A percentile compares a stretch with the other conserved stretches of the same genome.
Conservation (phyloP, 2,329 filamentous ascomycete species). For the Grosmannia penicillata region DNA sequence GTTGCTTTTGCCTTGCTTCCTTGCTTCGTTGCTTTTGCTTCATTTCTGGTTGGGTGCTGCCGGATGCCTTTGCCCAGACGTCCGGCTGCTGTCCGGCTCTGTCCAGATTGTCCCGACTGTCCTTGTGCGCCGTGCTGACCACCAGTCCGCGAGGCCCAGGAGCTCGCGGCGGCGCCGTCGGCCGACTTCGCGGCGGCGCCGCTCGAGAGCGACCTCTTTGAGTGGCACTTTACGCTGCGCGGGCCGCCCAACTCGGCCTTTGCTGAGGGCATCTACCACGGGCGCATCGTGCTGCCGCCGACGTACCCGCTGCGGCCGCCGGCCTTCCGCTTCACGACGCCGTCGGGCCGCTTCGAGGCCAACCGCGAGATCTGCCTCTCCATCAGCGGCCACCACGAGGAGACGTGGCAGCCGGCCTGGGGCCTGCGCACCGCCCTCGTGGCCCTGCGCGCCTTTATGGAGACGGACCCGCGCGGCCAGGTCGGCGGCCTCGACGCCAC, state of each 20-base stretch:
- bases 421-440: conserved; percentile 79
- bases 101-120: conserved; percentile 5
- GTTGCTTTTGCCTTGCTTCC: background rate
- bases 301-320: conserved; percentile 86
- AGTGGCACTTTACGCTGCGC: conserved; percentile 97
- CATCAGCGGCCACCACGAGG: conserved; percentile 91
- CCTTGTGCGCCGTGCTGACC: conserved; percentile 16
- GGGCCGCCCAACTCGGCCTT: conserved; percentile 75
- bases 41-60: too few relatives aligned
- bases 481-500: conserved; percentile 74
- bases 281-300: conserved; percentile 79
- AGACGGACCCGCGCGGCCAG: conserved; percentile 75
- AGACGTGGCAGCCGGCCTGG: conserved; percentile 98
- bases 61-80: too few relatives aligned
- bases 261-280: conserved; percentile 77
- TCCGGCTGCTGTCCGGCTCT: background rate
- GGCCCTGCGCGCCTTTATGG: conserved; percentile 79
- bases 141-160: conserved; percentile 75
- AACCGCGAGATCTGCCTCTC: conserved; percentile 94
- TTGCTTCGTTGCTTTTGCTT: background rate
- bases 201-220: conserved; percentile 80
- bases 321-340: conserved; percentile 88
- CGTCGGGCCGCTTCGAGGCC: conserved; percentile 82
- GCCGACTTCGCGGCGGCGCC: conserved; percentile 76
- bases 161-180: conserved; percentile 67